phyloP scores from a whole-genome alignment of 805 yeast genomes.

The Ogataea paradorogensis region DNA sequence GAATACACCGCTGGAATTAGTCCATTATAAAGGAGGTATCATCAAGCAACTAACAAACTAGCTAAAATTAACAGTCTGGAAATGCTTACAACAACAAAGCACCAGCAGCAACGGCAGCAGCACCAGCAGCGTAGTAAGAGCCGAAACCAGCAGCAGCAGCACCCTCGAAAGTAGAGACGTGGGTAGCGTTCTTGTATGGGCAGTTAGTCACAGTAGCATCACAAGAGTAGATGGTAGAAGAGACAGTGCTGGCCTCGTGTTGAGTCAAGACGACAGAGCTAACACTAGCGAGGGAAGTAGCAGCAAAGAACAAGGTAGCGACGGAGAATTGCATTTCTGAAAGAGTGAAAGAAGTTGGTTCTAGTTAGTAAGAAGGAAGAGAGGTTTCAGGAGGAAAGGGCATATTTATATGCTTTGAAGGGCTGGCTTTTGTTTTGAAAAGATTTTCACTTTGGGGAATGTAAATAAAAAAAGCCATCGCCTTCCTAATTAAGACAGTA shows the following conservation, averaged over 20 bases:
- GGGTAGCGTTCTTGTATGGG: conserved; percentile 33
- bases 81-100: conserved; percentile 33
- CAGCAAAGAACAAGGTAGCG: conserved; percentile 36
- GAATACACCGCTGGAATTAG: conserved; percentile 7
- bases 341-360: conserved; percentile 27
- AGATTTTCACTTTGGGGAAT: conserved; percentile 3
- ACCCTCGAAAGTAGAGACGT: conserved; percentile 34
- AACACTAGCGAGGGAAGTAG: conserved; percentile 38
- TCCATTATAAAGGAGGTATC: conserved; percentile 13
- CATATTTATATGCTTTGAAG: conserved; percentile 13
- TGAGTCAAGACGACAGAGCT: conserved; percentile 31
- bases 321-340: conserved; percentile 46
- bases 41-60: conserved; percentile 7
- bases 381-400: not conserved
- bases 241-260: conserved; percentile 35
- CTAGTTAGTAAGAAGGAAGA: not conserved
- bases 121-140: conserved; percentile 32
- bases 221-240: conserved; percentile 40
- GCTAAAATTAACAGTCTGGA: conserved; percentile 2
- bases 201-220: conserved; percentile 40
- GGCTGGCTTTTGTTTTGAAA: conserved; percentile 9
- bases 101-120: conserved; percentile 35
- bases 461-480: conserved; percentile 7
- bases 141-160: conserved; percentile 31
- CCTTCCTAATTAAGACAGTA: conserved; percentile 3